Evolutionary conservation across 371 early-diverging fungal species (phyloP).

Genomic region (Mortierella sp.): DNA sequence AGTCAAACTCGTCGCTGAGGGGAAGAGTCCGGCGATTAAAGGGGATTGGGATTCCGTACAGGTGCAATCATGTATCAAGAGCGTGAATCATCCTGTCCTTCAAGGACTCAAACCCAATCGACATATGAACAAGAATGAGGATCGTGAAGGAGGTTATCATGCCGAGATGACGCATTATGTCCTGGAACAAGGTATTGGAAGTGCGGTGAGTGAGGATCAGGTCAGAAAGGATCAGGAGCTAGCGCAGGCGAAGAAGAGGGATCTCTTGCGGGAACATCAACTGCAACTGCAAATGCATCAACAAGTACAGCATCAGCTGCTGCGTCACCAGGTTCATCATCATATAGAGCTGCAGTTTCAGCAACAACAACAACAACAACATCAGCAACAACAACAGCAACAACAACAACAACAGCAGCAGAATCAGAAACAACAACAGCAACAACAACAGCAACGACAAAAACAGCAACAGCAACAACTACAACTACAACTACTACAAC

Average conservation of each 20-base stretch:
- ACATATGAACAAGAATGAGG: background rate
- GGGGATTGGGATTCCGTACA: constrained; percentile 26
- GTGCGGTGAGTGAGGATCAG: constrained; percentile 11
- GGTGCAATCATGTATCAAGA: constrained; percentile 23
- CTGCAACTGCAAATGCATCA: background rate
- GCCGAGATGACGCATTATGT: background rate
- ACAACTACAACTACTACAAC: background rate
- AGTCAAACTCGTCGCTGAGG: constrained; percentile 33
- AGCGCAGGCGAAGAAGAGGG: background rate
- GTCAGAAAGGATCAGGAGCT: constrained; percentile 7
- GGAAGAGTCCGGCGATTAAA: constrained; percentile 14
- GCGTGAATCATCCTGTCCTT: background rate
- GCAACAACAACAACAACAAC: background rate
- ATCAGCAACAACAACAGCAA: background rate
- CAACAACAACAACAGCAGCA: constrained; percentile 5
- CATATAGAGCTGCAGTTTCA: background rate
- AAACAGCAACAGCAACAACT: background rate
- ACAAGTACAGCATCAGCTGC: constrained; percentile 3
- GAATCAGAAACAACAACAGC: constrained; percentile 6
- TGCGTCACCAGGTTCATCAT: background rate
- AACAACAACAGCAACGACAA: constrained; percentile 1
- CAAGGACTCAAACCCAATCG: background rate
- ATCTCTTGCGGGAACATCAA: background rate
- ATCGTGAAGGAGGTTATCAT: background rate
- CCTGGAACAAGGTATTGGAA: constrained; percentile 9